Evolutionary conservation across 2,329 filamentous ascomycete genomes (phyloP), one percentile per base, ranked within the genome.

Genomic region (Stemphylium beticola): DNA sequence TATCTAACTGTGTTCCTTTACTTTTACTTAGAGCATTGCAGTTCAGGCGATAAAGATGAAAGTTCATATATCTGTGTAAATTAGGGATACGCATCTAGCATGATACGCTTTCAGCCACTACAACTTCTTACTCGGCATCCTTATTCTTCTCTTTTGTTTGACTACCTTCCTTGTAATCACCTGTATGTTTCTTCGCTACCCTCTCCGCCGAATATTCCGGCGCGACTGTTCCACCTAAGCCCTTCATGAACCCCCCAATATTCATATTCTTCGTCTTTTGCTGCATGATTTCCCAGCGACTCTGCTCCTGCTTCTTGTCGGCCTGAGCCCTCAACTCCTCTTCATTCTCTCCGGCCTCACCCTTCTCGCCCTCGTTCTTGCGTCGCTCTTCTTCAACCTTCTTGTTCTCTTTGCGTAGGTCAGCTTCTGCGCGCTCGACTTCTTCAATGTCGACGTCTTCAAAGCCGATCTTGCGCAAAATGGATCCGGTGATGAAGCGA

Each of bases 391-490:
- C 42, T n/a, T 45, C 42, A 7, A 45, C 32, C 32, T 66, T 61
- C 14, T 68, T 67, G 67, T 77, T 68, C 45, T 81, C 77, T 46
- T 79, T 73, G 33, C 76, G 67, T 39, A 73, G 71, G 15, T 79
- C 78, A 40, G 71, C 70, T 60, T 82, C 78, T 43, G 82, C 79
- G 20, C 71, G 75, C 40, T 74, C 74, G 3, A 86, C 76, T 74
- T 69, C 76, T 17, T 74, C 74, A 1, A 76, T 44, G 57, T 83
- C 79, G 4, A 84, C 71, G 45, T 83, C 81, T 45, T 83, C 79
- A 57, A 82, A 83, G 4, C 81, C 82, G 22, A 83, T 81, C 51
- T 79, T 78, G 55, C 78, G 76, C 31, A 84, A 61, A n/a, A 84
- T 80, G 2, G 69, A 73, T 7, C 82, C 82, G 0, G 80, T 81